Conservation (phyloP, 106 monocot genomes). For the Triglochin maritima region DNA sequence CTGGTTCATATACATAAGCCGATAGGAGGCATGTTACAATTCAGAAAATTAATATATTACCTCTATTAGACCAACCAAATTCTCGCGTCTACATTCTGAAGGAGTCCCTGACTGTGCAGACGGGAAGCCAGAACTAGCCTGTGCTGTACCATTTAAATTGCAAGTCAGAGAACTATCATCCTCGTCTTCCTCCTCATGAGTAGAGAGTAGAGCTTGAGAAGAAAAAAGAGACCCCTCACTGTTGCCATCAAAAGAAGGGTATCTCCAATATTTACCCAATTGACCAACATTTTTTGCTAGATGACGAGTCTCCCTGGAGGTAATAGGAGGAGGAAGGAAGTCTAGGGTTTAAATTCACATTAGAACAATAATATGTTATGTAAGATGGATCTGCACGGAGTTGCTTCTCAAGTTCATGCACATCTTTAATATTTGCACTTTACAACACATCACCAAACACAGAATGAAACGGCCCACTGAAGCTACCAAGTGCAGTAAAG, state of each 20-base stretch:
- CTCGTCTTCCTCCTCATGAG: conserved; percentile 79
- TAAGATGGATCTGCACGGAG: conserved; percentile 81
- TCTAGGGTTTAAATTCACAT: conserved; percentile 89
- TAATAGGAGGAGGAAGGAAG: conserved; percentile 79
- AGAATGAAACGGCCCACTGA: conserved; percentile 14
- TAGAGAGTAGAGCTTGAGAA: conserved; percentile 33
- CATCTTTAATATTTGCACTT: conserved; percentile 24
- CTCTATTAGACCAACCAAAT: conserved; percentile 50
- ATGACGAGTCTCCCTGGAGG: conserved; percentile 47
- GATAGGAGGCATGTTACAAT: too few relatives aligned
- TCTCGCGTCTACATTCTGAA: conserved; percentile 37
- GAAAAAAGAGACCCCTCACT: conserved; percentile 23
- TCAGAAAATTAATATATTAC: conserved; percentile 13
- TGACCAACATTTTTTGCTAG: conserved; percentile 35
- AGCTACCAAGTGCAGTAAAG: conserved; percentile 32
- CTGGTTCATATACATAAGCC: too few relatives aligned
- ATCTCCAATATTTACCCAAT: conserved; percentile 25
- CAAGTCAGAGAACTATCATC: conserved; percentile 49
- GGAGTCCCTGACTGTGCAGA: conserved; percentile 18
- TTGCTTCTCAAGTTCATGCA: conserved; percentile 49
- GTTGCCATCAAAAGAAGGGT: conserved; percentile 39
- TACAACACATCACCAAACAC: conserved; percentile 26
- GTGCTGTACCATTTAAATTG: conserved; percentile 13
- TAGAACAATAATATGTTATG: conserved; percentile 55
- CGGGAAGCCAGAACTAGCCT: conserved; percentile 9